phyloP scores from a whole-genome alignment of 441 rosid species.

The Aleurites moluccanus region DNA sequence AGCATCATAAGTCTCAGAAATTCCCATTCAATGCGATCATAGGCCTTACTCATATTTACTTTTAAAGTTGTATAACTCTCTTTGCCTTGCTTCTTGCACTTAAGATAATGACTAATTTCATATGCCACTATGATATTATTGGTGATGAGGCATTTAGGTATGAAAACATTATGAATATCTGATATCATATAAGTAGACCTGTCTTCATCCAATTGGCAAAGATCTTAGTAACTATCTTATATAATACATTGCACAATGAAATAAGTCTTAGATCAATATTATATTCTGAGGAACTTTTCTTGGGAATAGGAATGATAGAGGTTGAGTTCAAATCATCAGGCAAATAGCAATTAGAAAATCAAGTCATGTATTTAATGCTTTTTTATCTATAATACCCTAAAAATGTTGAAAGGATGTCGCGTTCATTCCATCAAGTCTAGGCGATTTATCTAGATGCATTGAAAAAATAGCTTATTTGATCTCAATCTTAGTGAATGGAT shows the following conservation, averaged over 20 bases:
- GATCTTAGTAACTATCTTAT: too few species aligned
- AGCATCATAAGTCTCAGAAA: background rate
- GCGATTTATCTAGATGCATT: background rate
- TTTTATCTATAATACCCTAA: background rate
- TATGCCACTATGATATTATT: background rate
- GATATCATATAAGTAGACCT: background rate
- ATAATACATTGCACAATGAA: background rate
- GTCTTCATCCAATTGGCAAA: background rate
- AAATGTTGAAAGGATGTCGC: too few species aligned
- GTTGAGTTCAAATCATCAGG: background rate
- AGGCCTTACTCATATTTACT: background rate
- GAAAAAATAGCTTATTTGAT: background rate
- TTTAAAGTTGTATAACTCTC: background rate
- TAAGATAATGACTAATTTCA: background rate
- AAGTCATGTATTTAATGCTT: too few species aligned
- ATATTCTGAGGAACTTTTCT: too few species aligned
- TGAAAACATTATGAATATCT: background rate
- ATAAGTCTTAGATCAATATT: background rate
- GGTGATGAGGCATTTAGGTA: background rate
- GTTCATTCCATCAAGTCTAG: background rate
- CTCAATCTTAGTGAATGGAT: background rate
- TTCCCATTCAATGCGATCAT: background rate
- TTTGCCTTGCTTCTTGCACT: background rate
- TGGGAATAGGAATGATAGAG: background rate
- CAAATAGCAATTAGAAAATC: background rate